phyloP scores from a whole-genome alignment of 352 stramenopile species.

The Globisporangium ultimum region DNA sequence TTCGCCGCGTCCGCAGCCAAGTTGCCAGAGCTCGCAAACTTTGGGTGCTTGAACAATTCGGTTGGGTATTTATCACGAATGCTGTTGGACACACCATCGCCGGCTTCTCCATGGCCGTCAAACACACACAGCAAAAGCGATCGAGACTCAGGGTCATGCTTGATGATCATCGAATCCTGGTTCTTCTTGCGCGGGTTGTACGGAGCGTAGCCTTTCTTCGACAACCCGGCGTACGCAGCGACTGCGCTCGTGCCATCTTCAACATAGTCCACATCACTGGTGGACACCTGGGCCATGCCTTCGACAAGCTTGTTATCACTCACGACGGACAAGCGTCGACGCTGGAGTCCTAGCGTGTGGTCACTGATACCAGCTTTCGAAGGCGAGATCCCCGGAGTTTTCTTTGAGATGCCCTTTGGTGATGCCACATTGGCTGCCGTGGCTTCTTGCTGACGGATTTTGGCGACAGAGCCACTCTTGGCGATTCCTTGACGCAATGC shows the following conservation, averaged over 20 bases:
- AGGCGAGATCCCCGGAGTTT: slow-evolving; percentile 50
- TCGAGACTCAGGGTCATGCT: slow-evolving; percentile 88
- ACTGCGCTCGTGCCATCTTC: slow-evolving; percentile 58
- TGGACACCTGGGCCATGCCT: slow-evolving; percentile 61
- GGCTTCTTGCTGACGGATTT: slow-evolving; percentile 57
- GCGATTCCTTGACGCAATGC: slow-evolving; percentile 27
- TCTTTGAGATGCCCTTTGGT: slow-evolving; percentile 76
- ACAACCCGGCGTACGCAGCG: slow-evolving; percentile 66
- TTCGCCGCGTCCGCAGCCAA: slow-evolving; percentile 53
- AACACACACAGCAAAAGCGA: slow-evolving; percentile 95
- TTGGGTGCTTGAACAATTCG: slow-evolving; percentile 90
- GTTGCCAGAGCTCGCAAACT: slow-evolving; percentile 57
- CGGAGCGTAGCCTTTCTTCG: slow-evolving; percentile 82
- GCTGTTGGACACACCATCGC: slow-evolving; percentile 88
- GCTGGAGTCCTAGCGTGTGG: slow-evolving; percentile 60
- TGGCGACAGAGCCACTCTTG: slow-evolving; percentile 51
- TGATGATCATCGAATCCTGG: slow-evolving; percentile 96
- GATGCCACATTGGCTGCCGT: slow-evolving; percentile 71
- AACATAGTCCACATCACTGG: slow-evolving; percentile 58
- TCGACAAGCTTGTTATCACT: slow-evolving; percentile 84
- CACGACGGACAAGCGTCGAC: slow-evolving; percentile 64
- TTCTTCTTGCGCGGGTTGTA: slow-evolving; percentile 99
- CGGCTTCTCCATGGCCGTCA: slow-evolving; percentile 96
- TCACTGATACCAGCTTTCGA: slow-evolving; percentile 33
- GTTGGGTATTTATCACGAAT: slow-evolving; percentile 88